phyloP scores from a whole-genome alignment of 2,329 filamentous ascomycete genomes.

The Phialophora macrospora region DNA sequence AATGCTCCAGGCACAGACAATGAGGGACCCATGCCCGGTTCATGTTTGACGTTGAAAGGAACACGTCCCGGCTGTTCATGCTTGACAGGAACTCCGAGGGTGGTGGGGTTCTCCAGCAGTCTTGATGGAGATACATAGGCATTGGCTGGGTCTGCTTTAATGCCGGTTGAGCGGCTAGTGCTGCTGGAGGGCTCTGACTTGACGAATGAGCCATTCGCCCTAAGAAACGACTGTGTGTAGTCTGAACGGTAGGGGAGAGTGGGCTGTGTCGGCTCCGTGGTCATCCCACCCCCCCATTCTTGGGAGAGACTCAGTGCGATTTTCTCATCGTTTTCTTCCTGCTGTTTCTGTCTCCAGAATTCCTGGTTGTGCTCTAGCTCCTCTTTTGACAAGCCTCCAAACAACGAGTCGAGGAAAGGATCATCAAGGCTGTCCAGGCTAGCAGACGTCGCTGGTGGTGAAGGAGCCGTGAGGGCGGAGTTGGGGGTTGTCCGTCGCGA shows the following conservation, averaged over 20 bases:
- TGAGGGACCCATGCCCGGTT: neutral
- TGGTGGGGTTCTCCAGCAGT: neutral
- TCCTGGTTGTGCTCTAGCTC: constrained; percentile 28
- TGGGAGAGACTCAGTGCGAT: constrained; percentile 48
- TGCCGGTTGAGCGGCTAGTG: neutral
- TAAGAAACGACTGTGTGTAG: constrained; percentile 35
- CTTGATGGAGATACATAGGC: neutral
- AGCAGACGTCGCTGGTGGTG: constrained; percentile 21
- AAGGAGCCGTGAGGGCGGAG: constrained; percentile 23
- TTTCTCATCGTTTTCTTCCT: constrained; percentile 40
- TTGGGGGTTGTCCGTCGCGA: constrained; percentile 37
- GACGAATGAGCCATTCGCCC: constrained; percentile 32
- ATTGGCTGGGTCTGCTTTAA: constrained; percentile 14
- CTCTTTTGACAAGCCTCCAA: constrained; percentile 27
- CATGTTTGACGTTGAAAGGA: neutral
- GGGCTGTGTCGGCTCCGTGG: constrained; percentile 18
- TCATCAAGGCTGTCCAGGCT: constrained; percentile 35
- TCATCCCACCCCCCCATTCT: constrained; percentile 36
- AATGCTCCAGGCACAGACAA: constrained; percentile 34
- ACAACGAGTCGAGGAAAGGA: constrained; percentile 23
- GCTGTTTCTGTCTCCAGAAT: constrained; percentile 32
- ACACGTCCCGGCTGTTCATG: neutral
- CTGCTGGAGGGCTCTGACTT: constrained; percentile 1
- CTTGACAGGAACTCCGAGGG: neutral
- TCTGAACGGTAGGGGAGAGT: constrained; percentile 6